Evolutionary conservation across 2,329 filamentous ascomycete species (phyloP).

Genomic region (Diaporthe destruens): DNA sequence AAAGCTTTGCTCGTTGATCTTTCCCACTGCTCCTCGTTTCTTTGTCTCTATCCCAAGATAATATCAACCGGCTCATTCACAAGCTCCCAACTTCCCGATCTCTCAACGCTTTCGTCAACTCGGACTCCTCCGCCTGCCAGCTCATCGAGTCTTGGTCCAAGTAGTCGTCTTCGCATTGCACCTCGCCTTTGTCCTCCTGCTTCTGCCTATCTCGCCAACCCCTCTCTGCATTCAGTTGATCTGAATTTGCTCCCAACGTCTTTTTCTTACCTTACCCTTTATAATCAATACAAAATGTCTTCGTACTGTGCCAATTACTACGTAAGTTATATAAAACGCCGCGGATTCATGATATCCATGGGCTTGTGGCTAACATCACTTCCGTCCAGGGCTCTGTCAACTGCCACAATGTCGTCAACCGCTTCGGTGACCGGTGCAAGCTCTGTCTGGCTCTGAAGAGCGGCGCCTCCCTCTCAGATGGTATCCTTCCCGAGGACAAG

Average conservation of each 20-base stretch:
- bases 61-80: background rate
- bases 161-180: slow-evolving; percentile 1
- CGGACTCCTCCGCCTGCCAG: background rate
- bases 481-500: slow-evolving; percentile 46
- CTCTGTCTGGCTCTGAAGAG: slow-evolving; percentile 50
- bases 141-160: background rate
- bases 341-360: no score
- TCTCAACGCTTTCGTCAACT: slow-evolving; percentile 20
- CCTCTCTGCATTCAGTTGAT: background rate
- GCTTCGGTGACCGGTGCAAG: slow-evolving; percentile 54
- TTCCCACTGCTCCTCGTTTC: background rate
- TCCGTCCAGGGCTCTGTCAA: slow-evolving; percentile 50
- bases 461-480: slow-evolving; percentile 47
- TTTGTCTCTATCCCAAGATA: slow-evolving; percentile 24
- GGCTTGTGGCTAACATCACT: background rate
- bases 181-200: slow-evolving; percentile 16
- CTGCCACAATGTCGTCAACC: slow-evolving; percentile 53
- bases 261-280: background rate
- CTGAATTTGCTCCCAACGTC: background rate
- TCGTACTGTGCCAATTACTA: slow-evolving; percentile 57
- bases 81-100: background rate
- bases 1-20: slow-evolving; percentile 35
- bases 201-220: background rate
- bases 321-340: slow-evolving; percentile 44
- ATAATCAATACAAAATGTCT: slow-evolving; percentile 44